Conservation (phyloP, 2,329 filamentous ascomycete genomes). For the Clonostachys byssicola region DNA sequence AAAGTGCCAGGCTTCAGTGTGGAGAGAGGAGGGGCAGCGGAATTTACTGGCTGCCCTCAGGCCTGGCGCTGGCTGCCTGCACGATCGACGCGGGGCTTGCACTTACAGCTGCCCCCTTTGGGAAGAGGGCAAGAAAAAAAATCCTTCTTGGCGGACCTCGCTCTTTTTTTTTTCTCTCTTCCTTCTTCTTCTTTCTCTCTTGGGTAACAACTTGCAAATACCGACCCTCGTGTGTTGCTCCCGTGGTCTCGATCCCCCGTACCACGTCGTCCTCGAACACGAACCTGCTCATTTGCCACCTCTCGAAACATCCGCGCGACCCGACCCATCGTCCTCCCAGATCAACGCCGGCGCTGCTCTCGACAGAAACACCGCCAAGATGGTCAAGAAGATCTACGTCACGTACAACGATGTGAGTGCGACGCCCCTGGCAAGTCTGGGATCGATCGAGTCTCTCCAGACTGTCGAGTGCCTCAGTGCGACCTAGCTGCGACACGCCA, state of each 20-base stretch:
- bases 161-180: conserved; percentile 7
- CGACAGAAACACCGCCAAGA: conserved; percentile 35
- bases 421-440: background rate
- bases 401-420: conserved; percentile 82
- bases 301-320: conserved; percentile 5
- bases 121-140: background rate
- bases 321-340: conserved; percentile 2
- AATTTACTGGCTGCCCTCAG: too few species aligned
- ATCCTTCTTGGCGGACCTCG: background rate
- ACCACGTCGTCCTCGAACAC: background rate
- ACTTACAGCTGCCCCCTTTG: background rate
- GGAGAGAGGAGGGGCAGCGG: too few species aligned
- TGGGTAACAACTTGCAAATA: conserved; percentile 7
- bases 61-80: too few species aligned
- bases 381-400: conserved; percentile 84
- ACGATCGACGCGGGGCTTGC: background rate
- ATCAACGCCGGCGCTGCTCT: background rate
- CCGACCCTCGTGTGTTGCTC: background rate
- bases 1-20: too few species aligned
- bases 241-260: background rate
- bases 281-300: background rate
- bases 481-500: too few species aligned
- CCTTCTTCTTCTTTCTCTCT: conserved; percentile 5
- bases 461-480: too few species aligned
- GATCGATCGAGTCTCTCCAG: too few species aligned